Evolutionary conservation across 2,329 filamentous ascomycete species (phyloP).

Genomic region (Colletotrichum sp.): DNA sequence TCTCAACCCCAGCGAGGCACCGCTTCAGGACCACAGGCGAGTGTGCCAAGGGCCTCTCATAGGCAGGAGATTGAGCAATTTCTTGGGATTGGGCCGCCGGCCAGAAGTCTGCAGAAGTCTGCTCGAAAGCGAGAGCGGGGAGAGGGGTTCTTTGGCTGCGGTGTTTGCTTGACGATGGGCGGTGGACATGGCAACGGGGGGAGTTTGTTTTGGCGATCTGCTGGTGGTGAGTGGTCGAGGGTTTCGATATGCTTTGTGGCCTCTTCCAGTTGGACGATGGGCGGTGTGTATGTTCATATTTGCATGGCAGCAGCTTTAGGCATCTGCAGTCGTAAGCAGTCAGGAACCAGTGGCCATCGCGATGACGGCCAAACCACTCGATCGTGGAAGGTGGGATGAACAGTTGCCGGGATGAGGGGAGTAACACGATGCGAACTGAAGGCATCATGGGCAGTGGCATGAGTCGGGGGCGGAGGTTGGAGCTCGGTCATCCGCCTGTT

Average conservation of each 20-base stretch:
- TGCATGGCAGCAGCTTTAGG: background rate
- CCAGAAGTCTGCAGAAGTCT: background rate
- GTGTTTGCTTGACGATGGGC: background rate
- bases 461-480: slow-evolving; percentile 3
- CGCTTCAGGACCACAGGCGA: slow-evolving; percentile 1
- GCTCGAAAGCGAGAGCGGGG: background rate
- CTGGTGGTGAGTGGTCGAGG: background rate
- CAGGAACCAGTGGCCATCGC: background rate
- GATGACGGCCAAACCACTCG: background rate
- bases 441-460: background rate
- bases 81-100: slow-evolving; percentile 31
- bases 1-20: slow-evolving; percentile 12
- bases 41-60: slow-evolving; percentile 29
- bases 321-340: background rate
- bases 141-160: background rate
- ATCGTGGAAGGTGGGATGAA: background rate
- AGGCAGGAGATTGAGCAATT: slow-evolving; percentile 32
- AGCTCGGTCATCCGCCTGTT: background rate
- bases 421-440: background rate
- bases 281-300: background rate
- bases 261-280: background rate
- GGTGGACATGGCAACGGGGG: slow-evolving; percentile 8
- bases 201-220: slow-evolving; percentile 21
- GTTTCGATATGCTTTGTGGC: slow-evolving; percentile 5
- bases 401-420: background rate